Conservation (phyloP, 352 stramenopile genomes). For the Globisporangium spiculum region DNA sequence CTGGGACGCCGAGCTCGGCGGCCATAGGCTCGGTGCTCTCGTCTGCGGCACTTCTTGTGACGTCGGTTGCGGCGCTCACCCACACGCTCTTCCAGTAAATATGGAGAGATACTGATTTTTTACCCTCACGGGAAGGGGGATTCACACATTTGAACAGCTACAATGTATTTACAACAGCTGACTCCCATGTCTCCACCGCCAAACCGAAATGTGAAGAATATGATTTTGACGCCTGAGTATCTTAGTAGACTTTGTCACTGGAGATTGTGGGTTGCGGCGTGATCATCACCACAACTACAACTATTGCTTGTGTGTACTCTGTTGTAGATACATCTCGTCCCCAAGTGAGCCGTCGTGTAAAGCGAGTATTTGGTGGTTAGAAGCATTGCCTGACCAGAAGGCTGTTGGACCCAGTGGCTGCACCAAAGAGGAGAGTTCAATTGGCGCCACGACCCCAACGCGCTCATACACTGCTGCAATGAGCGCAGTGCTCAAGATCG, state of each 20-base stretch:
- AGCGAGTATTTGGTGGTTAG: background rate
- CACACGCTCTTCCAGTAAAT: constrained; percentile 6
- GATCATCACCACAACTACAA: background rate
- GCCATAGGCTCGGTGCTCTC: background rate
- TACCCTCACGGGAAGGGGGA: background rate
- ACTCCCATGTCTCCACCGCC: no score
- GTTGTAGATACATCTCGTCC: background rate
- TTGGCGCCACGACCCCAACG: constrained; percentile 23
- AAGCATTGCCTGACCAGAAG: constrained; percentile 4
- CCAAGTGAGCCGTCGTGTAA: background rate
- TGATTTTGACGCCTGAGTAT: background rate
- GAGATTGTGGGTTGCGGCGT: background rate
- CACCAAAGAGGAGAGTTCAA: background rate
- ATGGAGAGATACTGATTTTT: background rate
- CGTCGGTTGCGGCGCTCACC: constrained; percentile 1
- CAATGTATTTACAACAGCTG: background rate
- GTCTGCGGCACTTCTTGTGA: background rate
- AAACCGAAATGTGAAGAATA: background rate
- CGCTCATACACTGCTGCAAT: constrained; percentile 45
- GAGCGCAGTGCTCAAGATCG: constrained; percentile 31
- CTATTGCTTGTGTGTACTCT: background rate
- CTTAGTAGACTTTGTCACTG: background rate
- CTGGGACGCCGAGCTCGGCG: background rate
- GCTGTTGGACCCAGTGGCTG: background rate
- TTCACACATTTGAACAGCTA: background rate